phyloP scores from a whole-genome alignment of 1,139 yeast species.

The Sugiyamaella sp. region DNA sequence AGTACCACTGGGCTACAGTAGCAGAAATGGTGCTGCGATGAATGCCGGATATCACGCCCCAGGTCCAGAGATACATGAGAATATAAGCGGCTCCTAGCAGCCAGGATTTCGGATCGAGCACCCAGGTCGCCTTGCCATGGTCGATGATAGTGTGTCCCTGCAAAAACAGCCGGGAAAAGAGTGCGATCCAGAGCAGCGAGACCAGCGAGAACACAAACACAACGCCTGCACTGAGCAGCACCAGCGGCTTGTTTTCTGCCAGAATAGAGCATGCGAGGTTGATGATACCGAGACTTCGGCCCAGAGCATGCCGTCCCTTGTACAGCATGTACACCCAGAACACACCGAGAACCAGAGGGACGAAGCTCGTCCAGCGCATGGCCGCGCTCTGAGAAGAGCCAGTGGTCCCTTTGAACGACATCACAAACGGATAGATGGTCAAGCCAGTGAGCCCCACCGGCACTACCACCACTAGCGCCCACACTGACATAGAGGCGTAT shows the following conservation, averaged over 20 bases:
- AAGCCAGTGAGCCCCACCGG: conserved; percentile 40
- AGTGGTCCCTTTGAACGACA: conserved; percentile 42
- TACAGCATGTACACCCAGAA: conserved; percentile 43
- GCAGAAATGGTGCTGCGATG: conserved; percentile 44
- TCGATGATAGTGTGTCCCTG: conserved; percentile 39
- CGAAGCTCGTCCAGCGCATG: conserved; percentile 44
- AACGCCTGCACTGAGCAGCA: conserved; percentile 38
- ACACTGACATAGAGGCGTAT: conserved; percentile 42
- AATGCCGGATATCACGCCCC: conserved; percentile 46
- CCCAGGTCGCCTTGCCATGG: conserved; percentile 37
- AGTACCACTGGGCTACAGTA: conserved; percentile 47
- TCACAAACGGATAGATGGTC: conserved; percentile 39
- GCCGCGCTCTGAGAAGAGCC: conserved; percentile 45
- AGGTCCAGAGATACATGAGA: conserved; percentile 48
- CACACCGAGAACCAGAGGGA: conserved; percentile 40
- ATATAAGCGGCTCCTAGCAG: conserved; percentile 43
- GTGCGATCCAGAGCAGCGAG: conserved; percentile 44
- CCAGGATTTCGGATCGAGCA: conserved; percentile 42
- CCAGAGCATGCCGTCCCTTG: conserved; percentile 39
- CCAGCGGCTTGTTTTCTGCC: conserved; percentile 39
- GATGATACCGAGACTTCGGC: conserved; percentile 35
- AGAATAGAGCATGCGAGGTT: conserved; percentile 41
- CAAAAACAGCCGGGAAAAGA: conserved; percentile 44
- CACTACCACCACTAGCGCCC: conserved; percentile 41
- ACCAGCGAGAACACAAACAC: conserved; percentile 38